A percentile compares a stretch with the other conserved stretches of the same genome.
phyloP scores from a whole-genome alignment of 352 stramenopile genomes.

The Saprolegnia parasitica region DNA sequence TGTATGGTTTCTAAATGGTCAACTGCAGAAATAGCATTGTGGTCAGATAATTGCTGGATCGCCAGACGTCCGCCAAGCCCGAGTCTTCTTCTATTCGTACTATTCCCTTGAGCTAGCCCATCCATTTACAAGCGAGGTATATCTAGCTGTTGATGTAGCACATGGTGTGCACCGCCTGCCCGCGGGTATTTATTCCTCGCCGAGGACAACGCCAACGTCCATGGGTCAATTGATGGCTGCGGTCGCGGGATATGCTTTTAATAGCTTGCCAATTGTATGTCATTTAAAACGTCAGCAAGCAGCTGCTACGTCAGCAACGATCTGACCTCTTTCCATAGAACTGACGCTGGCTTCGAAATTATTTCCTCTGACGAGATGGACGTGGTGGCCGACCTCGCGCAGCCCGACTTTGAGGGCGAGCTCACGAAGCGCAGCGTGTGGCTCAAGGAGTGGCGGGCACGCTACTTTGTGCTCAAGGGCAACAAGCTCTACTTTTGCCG shows the following conservation, averaged over 20 bases:
- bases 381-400: conserved; percentile 50
- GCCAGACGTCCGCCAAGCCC: background rate
- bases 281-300: background rate
- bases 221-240: too few relatives aligned
- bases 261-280: too few relatives aligned
- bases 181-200: too few relatives aligned
- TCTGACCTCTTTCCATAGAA: background rate
- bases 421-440: conserved; percentile 89
- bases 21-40: background rate
- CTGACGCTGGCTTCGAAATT: background rate
- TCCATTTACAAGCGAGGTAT: too few relatives aligned
- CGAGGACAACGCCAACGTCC: too few relatives aligned
- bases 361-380: background rate
- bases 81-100: too few relatives aligned
- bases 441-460: conserved; percentile 88
- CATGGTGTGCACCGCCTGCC: too few relatives aligned
- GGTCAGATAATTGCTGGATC: background rate
- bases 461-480: conserved; percentile 89
- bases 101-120: too few relatives aligned
- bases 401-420: conserved; percentile 83
- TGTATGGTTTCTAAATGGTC: background rate
- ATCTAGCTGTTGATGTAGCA: too few relatives aligned
- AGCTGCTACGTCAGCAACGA: background rate
- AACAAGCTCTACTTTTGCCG: conserved; percentile 90
- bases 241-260: too few relatives aligned